Evolutionary conservation across 1,284 basidiomycete genomes (phyloP), one percentile per base, ranked within the genome.

Genomic region (Uromyces viciae-fabae): DNA sequence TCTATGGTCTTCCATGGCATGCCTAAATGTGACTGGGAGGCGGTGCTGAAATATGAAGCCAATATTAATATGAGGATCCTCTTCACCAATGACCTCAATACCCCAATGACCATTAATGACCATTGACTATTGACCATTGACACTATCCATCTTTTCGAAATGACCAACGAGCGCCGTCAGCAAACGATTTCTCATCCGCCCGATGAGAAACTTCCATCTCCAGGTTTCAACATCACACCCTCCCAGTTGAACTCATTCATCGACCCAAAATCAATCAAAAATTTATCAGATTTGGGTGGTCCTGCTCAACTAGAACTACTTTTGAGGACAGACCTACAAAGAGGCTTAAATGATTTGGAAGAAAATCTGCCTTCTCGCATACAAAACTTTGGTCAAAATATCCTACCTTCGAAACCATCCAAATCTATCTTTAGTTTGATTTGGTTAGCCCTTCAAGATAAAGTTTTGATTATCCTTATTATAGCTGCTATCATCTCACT

Each of bases 381-480:
- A 36, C 81, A 83, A 19, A 84, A 98, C 0, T 99, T 92, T 84
- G 96, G 96, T 52, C 87, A 88, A 82, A 99, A 99, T 85, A 85
- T 92, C 38, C 88, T 98, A 0, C 96, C 96, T 0, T 87, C 87
- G 5, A 90, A 93, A 56, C 89, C 90, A 81, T 91, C 90, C 83
- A 98, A 97, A 87, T 90, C 90, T 38, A 88, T 99, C 25, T 88
- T 94, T 62, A 88, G 89, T 83, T 89, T 99, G 56, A 98, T 98
- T 94, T 97, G 93, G 93, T 87, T 93, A 46, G 95, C 96, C 1
- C 88, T 98, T 85, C 94, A 96, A 87, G 96, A 98, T 87, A 98
- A 95, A 88, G 93, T 98, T 83, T 87, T 98, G 92, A 91, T 98
- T 83, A 87, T 99, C 75, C 89, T 98, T 62, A 93, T 92, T 42